Percentiles rank a stretch among this genome's conserved stretches.
phyloP scores from a whole-genome alignment of 2,329 filamentous ascomycete species.

The Colletotrichum siamense region DNA sequence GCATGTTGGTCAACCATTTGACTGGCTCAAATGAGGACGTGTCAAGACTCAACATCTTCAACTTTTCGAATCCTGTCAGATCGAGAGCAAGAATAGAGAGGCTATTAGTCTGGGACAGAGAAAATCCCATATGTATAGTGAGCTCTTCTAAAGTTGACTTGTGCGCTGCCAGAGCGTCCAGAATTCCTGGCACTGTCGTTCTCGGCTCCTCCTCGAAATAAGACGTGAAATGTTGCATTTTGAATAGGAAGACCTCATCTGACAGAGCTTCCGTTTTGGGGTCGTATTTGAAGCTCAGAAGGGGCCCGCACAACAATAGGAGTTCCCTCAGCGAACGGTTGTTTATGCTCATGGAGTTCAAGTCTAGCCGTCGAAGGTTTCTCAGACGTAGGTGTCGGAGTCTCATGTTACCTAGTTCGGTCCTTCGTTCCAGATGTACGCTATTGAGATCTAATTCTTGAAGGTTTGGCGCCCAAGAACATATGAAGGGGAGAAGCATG shows the following conservation, averaged over 20 bases:
- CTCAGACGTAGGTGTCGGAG: background rate
- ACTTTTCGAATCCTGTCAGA: background rate
- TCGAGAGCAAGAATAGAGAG: background rate
- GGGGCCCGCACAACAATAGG: accelerated
- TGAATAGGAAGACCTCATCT: too few species aligned
- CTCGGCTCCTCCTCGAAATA: too few species aligned
- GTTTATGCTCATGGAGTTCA: accelerated
- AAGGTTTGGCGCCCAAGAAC: background rate
- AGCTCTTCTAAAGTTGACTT: background rate
- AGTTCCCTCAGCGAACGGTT: accelerated
- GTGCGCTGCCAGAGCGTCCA: accelerated
- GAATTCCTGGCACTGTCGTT: background rate
- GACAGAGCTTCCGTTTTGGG: too few species aligned
- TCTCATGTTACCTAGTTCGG: too few species aligned
- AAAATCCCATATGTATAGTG: background rate
- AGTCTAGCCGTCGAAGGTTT: background rate
- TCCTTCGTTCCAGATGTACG: too few species aligned
- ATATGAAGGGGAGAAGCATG: background rate
- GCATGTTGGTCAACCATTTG: background rate
- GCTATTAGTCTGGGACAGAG: background rate
- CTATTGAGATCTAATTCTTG: too few species aligned
- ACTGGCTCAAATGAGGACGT: background rate
- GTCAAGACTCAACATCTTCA: background rate
- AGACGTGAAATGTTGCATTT: too few species aligned
- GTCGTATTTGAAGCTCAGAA: background rate